These are phyloP conservation scores for Saturnispora silvae DNA, from an alignment of 805 yeast genomes.

Conservation along the genomic window DNA sequence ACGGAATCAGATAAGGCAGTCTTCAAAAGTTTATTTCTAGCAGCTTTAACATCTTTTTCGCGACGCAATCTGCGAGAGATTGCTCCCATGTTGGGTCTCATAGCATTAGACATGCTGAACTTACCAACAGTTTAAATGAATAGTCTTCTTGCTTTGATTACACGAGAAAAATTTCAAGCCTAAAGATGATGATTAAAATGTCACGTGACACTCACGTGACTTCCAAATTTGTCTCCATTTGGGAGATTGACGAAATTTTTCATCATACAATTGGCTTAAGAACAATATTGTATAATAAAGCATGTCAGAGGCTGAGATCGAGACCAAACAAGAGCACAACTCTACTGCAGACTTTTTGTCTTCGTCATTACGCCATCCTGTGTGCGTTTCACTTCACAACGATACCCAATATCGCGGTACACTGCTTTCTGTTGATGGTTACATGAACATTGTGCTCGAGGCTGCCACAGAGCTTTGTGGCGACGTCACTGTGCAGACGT, in stretches of 20 bases:
- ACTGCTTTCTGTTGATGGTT: conserved; percentile 79
- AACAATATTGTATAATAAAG: too few species aligned
- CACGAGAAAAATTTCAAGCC: too few species aligned
- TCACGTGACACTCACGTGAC: too few species aligned
- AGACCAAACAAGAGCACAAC: background rate
- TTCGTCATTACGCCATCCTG: conserved; percentile 68
- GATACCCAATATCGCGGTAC: conserved; percentile 76
- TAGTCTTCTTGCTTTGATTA: too few species aligned
- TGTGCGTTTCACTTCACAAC: conserved; percentile 73
- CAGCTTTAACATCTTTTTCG: conserved; percentile 22
- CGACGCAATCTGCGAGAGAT: conserved; percentile 19
- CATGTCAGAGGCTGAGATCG: background rate
- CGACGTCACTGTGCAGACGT: conserved; percentile 37
- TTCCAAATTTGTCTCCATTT: too few species aligned
- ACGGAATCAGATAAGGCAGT: conserved; percentile 33
- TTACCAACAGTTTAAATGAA: too few species aligned
- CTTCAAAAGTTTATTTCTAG: conserved; percentile 27
- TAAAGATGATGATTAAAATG: too few species aligned
- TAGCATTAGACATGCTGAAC: too few species aligned
- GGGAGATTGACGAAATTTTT: too few species aligned
- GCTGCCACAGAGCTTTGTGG: conserved; percentile 59
- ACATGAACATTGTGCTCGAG: conserved; percentile 87
- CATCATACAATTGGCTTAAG: too few species aligned
- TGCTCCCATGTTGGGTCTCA: too few species aligned
- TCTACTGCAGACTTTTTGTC: conserved; percentile 43